These are phyloP conservation scores for Neonothopanus nambi DNA, from an alignment of 1,284 basidiomycete genomes.

Conservation along the genomic window DNA sequence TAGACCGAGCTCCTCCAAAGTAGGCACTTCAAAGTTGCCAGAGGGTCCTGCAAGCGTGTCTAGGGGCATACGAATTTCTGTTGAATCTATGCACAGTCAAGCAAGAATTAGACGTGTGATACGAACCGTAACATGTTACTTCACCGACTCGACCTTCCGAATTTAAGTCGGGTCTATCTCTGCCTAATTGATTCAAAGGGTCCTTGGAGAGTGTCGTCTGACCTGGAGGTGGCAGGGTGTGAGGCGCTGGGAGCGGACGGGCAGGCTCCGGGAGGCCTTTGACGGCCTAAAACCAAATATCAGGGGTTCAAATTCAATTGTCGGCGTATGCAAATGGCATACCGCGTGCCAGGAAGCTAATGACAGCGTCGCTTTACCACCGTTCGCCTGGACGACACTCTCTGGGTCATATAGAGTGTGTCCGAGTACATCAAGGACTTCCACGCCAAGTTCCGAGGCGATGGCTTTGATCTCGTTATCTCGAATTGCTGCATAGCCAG, in stretches of 20 bases:
- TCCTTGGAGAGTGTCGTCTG: slow-evolving; percentile 12
- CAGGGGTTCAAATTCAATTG: neutral
- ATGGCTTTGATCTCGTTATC: slow-evolving; percentile 14
- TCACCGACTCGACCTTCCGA: slow-evolving; percentile 2
- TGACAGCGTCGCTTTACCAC: slow-evolving; percentile 22
- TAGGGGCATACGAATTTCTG: slow-evolving; percentile 19
- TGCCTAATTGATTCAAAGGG: slow-evolving; percentile 13
- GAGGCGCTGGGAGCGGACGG: slow-evolving; percentile 17
- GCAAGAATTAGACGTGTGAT: neutral
- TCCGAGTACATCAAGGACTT: slow-evolving; percentile 15
- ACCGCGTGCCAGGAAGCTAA: slow-evolving; percentile 21
- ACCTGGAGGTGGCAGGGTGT: slow-evolving; percentile 17
- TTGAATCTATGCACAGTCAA: slow-evolving; percentile 6
- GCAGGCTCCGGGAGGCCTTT: slow-evolving; percentile 14
- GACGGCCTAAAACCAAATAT: slow-evolving; percentile 13
- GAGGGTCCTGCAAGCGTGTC: slow-evolving; percentile 38
- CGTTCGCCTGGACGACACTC: slow-evolving; percentile 15
- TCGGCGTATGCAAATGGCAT: neutral
- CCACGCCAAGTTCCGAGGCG: slow-evolving; percentile 18
- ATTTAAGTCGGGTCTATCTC: slow-evolving; percentile 22
- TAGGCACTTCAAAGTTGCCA: slow-evolving; percentile 43
- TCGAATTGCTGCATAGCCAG: slow-evolving; percentile 24
- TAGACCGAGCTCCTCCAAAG: slow-evolving; percentile 44
- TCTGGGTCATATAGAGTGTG: slow-evolving; percentile 21
- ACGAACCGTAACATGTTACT: slow-evolving; percentile 12